Percentiles rank a stretch among this genome's conserved stretches.
phyloP scores from a whole-genome alignment of 75 land plant genomes.

The Selaginella tamariscina region DNA sequence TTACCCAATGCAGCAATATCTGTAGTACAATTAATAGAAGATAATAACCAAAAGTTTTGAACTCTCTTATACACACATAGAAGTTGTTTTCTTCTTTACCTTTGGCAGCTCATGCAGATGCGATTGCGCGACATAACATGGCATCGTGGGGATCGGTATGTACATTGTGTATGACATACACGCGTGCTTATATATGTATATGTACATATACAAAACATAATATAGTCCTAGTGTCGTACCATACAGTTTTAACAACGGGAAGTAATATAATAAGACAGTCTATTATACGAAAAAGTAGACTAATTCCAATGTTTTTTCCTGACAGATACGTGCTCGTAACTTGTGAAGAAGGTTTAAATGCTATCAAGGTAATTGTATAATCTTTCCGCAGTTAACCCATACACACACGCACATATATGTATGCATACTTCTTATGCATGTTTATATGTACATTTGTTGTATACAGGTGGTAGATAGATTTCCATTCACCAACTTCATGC shows the following conservation, averaged over 20 bases:
- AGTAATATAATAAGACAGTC: background rate
- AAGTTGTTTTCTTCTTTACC: background rate
- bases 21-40: too few relatives aligned
- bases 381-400: too few relatives aligned
- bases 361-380: slow-evolving; percentile 21
- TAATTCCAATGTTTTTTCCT: background rate
- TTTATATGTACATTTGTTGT: slow-evolving; percentile 14
- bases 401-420: slow-evolving; percentile 6
- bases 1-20: too few relatives aligned
- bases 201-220: background rate
- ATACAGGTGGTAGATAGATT: slow-evolving; percentile 26
- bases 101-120: slow-evolving; percentile 8
- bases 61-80: background rate
- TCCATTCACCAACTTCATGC: slow-evolving; percentile 27
- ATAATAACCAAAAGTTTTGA: background rate
- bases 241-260: background rate
- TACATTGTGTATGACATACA: background rate
- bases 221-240: background rate
- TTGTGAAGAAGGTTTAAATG: slow-evolving; percentile 22
- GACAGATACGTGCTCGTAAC: slow-evolving; percentile 27
- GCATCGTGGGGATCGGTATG: slow-evolving; percentile 22
- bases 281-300: background rate
- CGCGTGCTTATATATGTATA: background rate
- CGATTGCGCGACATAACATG: slow-evolving; percentile 27
- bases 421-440: slow-evolving; percentile 1